Conservation (phyloP, 345 rosid genomes). For the Noccaea bulbosa region DNA sequence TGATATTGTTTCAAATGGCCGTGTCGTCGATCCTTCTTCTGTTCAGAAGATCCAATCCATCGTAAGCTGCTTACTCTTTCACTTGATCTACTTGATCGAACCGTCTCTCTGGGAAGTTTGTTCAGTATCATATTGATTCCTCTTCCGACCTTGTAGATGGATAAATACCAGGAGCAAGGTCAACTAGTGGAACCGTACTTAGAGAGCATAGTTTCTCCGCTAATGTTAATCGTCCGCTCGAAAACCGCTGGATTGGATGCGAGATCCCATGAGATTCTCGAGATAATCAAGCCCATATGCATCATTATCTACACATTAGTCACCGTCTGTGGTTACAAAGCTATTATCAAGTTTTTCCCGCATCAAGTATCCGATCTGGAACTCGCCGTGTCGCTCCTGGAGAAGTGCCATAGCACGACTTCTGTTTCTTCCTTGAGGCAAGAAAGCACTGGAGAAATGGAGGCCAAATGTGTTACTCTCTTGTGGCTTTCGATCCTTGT, state of each 20-base stretch:
- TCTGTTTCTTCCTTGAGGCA: slow-evolving; percentile 72
- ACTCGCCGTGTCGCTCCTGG: slow-evolving; percentile 82
- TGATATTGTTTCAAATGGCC: slow-evolving; percentile 63
- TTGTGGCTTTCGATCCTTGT: slow-evolving; percentile 96
- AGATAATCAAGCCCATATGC: slow-evolving; percentile 74
- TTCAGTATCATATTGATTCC: slow-evolving; percentile 2
- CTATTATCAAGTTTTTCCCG: slow-evolving; percentile 85
- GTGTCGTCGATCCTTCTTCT: slow-evolving; percentile 62
- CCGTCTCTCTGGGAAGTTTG: not conserved
- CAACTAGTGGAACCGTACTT: slow-evolving; percentile 88
- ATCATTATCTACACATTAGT: slow-evolving; percentile 81
- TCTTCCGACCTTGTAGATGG: slow-evolving; percentile 56
- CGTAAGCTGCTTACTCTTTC: slow-evolving; percentile 45
- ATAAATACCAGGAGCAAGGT: slow-evolving; percentile 92
- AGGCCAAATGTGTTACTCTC: slow-evolving; percentile 82
- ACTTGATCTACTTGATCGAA: not conserved
- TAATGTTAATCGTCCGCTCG: slow-evolving; percentile 73
- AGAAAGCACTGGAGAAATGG: slow-evolving; percentile 99
- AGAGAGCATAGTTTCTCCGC: slow-evolving; percentile 79
- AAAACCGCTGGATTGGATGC: slow-evolving; percentile 58
- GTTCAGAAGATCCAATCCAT: slow-evolving; percentile 84
- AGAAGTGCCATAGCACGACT: slow-evolving; percentile 68
- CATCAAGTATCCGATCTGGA: slow-evolving; percentile 95
- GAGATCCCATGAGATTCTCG: slow-evolving; percentile 58
- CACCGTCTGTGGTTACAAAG: slow-evolving; percentile 90